These are phyloP conservation scores for Urochloa ruziziensis DNA, from an alignment of 176 grass and related monocot genomes.

Conservation along the genomic window DNA sequence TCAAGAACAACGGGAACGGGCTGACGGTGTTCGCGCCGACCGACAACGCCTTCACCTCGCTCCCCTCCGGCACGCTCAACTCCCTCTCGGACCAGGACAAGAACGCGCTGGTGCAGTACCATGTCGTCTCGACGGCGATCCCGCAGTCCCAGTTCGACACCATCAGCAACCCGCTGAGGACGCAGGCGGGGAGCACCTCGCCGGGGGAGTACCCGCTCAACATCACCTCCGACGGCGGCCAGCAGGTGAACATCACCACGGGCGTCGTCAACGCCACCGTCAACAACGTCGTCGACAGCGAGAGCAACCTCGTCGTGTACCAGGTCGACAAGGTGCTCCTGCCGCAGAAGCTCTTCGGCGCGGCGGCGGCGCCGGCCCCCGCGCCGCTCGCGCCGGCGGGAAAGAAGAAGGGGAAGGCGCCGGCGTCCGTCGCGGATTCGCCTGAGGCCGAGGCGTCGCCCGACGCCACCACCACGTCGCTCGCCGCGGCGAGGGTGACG, in stretches of 20 bases:
- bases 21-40: constrained; percentile 88
- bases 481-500: constrained; percentile 9
- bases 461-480: constrained; percentile 30
- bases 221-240: constrained; percentile 54
- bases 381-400: constrained; percentile 45
- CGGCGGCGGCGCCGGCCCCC: constrained; percentile 37
- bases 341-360: constrained; percentile 52
- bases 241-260: constrained; percentile 82
- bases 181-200: constrained; percentile 67
- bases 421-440: constrained; percentile 41
- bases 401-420: constrained; percentile 61
- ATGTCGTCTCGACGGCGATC: constrained; percentile 54
- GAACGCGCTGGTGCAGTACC: constrained; percentile 82
- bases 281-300: constrained; percentile 58
- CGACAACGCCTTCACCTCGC: constrained; percentile 90
- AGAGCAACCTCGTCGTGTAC: constrained; percentile 67
- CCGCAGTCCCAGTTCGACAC: constrained; percentile 72
- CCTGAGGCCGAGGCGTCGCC: constrained; percentile 52
- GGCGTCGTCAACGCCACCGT: constrained; percentile 77
- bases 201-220: constrained; percentile 74
- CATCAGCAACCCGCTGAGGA: constrained; percentile 87
- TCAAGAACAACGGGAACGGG: constrained; percentile 73
- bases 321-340: constrained; percentile 79
- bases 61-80: constrained; percentile 78
- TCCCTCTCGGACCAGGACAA: constrained; percentile 79